Evolutionary conservation across 495 filamentous ascomycete species (phyloP).

Genomic region (Cercophora sp.): DNA sequence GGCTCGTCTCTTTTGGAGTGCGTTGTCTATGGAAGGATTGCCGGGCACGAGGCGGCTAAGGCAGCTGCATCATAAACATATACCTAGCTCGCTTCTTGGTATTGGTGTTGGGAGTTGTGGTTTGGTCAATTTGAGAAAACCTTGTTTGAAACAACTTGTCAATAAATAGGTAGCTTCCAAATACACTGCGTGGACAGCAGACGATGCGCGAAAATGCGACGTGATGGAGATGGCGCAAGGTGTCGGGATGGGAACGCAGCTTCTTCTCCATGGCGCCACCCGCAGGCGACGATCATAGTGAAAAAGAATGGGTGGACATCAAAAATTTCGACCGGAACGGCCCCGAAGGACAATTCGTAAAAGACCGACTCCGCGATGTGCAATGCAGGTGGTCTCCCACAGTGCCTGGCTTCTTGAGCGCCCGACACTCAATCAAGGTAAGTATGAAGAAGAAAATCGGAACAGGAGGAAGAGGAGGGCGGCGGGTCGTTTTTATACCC

Average conservation of each 20-base stretch:
- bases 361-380: constrained; percentile 15
- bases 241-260: no score
- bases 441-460: constrained; percentile 28
- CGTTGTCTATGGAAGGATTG: constrained; percentile 57
- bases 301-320: constrained; percentile 9
- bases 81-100: no score
- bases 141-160: no score
- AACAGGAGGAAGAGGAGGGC: constrained; percentile 3
- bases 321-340: constrained; percentile 15
- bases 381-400: constrained; percentile 12
- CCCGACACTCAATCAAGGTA: constrained; percentile 21
- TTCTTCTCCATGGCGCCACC: constrained; percentile 15
- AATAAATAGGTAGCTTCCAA: no score
- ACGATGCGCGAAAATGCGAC: no score
- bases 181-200: no score
- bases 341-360: constrained; percentile 15
- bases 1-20: constrained; percentile 52
- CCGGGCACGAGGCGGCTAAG: constrained; percentile 44
- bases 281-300: constrained; percentile 6
- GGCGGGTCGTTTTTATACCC: background rate
- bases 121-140: no score
- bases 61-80: no score
- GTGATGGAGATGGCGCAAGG: no score
- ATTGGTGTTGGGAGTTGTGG: no score
- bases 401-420: constrained; percentile 14